These are phyloP conservation scores for Panellus pusillus DNA, from an alignment of 768 basidiomycete genomes.

Conservation along the genomic window DNA sequence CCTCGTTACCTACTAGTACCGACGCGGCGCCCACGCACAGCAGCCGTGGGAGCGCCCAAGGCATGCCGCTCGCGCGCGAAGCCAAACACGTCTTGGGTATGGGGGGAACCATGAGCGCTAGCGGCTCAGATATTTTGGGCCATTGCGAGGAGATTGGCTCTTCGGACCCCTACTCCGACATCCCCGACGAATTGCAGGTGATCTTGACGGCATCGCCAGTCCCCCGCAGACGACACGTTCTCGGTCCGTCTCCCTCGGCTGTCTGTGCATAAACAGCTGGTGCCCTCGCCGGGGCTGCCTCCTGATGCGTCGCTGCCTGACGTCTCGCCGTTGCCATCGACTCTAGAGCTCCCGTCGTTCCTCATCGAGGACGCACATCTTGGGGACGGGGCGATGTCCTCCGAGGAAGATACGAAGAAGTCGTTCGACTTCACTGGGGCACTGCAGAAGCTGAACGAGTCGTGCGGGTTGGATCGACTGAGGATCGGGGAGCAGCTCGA, in stretches of 20 bases:
- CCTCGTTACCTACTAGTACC: constrained; percentile 25
- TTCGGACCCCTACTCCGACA: constrained; percentile 73
- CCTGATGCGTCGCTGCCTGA: constrained; percentile 28
- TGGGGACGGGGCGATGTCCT: constrained; percentile 38
- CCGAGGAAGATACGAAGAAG: constrained; percentile 70
- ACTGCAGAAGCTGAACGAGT: constrained; percentile 65
- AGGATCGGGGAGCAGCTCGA: constrained; percentile 86
- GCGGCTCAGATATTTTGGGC: constrained; percentile 48
- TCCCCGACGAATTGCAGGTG: constrained; percentile 71
- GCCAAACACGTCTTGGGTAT: constrained; percentile 60
- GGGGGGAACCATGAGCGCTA: constrained; percentile 71
- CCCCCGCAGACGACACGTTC: constrained; percentile 40
- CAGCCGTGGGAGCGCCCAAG: constrained; percentile 26
- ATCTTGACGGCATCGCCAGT: constrained; percentile 49
- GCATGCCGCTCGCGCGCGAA: constrained; percentile 45
- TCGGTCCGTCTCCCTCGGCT: constrained; percentile 26
- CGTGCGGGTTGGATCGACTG: constrained; percentile 62
- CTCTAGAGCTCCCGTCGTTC: constrained; percentile 38
- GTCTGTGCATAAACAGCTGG: no score
- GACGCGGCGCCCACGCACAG: constrained; percentile 15
- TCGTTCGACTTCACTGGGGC: constrained; percentile 87
- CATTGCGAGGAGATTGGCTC: constrained; percentile 48
- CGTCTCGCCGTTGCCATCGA: constrained; percentile 15
- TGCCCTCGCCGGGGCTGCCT: no score
- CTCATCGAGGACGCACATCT: constrained; percentile 12